phyloP scores from a whole-genome alignment of 1,139 yeast genomes.

The Suhomyces wounanorum region DNA sequence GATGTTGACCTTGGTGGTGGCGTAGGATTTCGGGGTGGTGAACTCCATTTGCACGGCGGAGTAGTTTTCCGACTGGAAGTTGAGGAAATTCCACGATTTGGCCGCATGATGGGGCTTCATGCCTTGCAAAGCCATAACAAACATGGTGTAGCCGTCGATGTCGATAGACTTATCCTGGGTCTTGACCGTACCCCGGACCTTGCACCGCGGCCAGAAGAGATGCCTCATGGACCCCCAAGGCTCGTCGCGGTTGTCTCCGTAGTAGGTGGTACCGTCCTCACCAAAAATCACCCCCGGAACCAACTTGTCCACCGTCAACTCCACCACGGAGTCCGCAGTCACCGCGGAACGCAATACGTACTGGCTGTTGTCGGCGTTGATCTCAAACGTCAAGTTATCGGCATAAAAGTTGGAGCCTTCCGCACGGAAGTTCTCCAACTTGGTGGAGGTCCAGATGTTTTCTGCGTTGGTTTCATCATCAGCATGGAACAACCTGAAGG shows the following conservation, averaged over 20 bases:
- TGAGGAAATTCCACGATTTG: conserved; percentile 90
- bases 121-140: conserved; percentile 97
- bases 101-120: conserved; percentile 99
- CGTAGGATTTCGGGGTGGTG: conserved; percentile 90
- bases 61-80: conserved; percentile 76
- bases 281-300: conserved; percentile 93
- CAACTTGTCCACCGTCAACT: conserved; percentile 58
- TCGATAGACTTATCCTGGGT: conserved; percentile 29
- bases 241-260: conserved; percentile 75
- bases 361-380: conserved; percentile 54
- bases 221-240: conserved; percentile 99
- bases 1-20: conserved; percentile 73
- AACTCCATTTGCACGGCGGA: conserved; percentile 92
- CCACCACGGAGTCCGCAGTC: conserved; percentile 70
- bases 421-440: conserved; percentile 74
- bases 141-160: conserved; percentile 70
- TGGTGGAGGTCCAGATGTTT: conserved; percentile 85
- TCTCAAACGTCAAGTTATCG: conserved; percentile 61
- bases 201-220: conserved; percentile 91
- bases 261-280: conserved; percentile 76
- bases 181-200: conserved; percentile 62
- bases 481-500: conserved; percentile 73
- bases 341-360: conserved; percentile 69
- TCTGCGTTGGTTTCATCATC: conserved; percentile 35
- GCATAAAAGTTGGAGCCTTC: conserved; percentile 86